These are phyloP conservation scores for Auricularia auricula-judae DNA, from an alignment of 768 basidiomycete genomes.

Conservation along the genomic window DNA sequence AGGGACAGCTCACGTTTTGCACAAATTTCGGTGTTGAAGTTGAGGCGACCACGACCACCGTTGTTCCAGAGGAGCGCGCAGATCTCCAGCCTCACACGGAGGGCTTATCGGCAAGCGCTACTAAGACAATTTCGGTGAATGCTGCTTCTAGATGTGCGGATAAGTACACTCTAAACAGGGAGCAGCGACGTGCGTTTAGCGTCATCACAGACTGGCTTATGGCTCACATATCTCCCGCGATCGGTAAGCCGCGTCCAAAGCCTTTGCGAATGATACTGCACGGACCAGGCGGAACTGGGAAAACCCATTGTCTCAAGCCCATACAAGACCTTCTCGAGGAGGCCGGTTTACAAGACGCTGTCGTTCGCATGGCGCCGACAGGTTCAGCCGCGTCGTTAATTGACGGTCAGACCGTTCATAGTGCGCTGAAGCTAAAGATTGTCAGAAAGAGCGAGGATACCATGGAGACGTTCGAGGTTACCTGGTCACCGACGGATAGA, in stretches of 20 bases:
- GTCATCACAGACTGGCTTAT: background rate
- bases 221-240: background rate
- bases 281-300: constrained; percentile 24
- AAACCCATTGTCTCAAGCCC: constrained; percentile 20
- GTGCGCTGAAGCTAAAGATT: constrained; percentile 14
- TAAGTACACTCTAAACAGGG: no score
- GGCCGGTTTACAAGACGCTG: constrained; percentile 13
- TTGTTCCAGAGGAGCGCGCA: no score
- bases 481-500: constrained; percentile 10
- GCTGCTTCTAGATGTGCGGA: background rate
- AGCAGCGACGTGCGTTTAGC: background rate
- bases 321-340: constrained; percentile 14
- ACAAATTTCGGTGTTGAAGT: no score
- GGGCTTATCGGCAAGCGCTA: background rate
- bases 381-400: constrained; percentile 21
- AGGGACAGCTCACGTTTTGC: no score
- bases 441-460: constrained; percentile 8
- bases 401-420: constrained; percentile 20
- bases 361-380: constrained; percentile 20
- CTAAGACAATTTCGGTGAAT: constrained; percentile 5
- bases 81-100: no score
- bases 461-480: constrained; percentile 8
- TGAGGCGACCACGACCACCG: no score
- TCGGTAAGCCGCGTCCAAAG: background rate
- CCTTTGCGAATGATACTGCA: constrained; percentile 13